Conservation (phyloP, 2,329 filamentous ascomycete species). For the Fusarium dimerum region DNA sequence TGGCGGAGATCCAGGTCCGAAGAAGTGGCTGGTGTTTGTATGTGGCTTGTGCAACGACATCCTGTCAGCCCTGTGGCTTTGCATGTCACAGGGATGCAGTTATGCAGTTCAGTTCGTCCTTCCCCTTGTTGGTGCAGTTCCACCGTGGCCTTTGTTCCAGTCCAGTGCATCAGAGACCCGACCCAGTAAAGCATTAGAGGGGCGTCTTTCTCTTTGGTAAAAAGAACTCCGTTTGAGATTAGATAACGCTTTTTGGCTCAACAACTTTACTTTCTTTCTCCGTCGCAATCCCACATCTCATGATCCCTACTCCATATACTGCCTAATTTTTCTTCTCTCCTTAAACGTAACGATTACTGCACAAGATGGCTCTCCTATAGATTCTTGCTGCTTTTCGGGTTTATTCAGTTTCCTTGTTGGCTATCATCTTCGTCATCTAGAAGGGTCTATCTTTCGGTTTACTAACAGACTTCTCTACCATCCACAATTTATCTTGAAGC, state of each 20-base stretch:
- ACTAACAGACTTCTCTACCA: background rate
- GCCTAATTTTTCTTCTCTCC: constrained; percentile 14
- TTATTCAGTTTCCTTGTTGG: background rate
- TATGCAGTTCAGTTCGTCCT: background rate
- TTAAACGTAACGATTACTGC: constrained; percentile 1
- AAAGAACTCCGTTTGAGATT: constrained; percentile 28
- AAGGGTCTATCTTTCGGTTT: background rate
- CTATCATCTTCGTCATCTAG: background rate
- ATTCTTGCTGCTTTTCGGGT: constrained; percentile 4
- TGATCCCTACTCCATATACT: constrained; percentile 8
- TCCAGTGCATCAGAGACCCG: too few species aligned
- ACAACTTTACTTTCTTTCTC: constrained; percentile 25
- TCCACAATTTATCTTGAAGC: constrained; percentile 14
- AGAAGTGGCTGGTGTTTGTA: too few species aligned
- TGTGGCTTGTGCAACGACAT: too few species aligned
- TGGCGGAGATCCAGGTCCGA: too few species aligned
- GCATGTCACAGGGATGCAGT: background rate
- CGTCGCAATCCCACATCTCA: constrained; percentile 25
- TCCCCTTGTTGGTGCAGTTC: background rate
- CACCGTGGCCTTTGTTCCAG: constrained; percentile 5
- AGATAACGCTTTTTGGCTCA: constrained; percentile 25
- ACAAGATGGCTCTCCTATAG: constrained; percentile 20
- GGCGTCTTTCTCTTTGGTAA: constrained; percentile 8
- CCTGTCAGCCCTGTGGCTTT: too few species aligned
- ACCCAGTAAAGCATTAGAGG: constrained; percentile 22